Percentiles rank a stretch among this genome's conserved stretches.
Evolutionary conservation across 2,329 filamentous ascomycete species (phyloP).

Genomic region (Aspergillus novoparasiticus): DNA sequence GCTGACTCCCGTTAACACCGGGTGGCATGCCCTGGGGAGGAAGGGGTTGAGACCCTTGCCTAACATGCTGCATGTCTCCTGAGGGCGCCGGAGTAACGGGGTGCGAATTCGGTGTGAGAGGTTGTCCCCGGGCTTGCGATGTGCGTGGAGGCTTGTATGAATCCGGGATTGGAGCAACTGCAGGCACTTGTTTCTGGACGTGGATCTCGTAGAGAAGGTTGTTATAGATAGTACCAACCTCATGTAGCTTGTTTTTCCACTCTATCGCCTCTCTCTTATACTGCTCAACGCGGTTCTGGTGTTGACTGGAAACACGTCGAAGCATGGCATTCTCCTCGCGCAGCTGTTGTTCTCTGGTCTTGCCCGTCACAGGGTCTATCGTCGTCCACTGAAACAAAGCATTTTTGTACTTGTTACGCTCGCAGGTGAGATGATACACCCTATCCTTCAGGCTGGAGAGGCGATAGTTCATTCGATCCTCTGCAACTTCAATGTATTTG

Average conservation of each 20-base stretch:
- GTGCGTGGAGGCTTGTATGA: conserved; percentile 22
- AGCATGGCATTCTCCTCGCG: conserved; percentile 26
- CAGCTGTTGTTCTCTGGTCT: conserved; percentile 24
- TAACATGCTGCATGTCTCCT: background rate
- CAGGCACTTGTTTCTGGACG: conserved; percentile 19
- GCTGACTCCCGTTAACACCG: background rate
- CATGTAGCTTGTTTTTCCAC: conserved; percentile 26
- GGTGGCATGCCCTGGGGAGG: background rate
- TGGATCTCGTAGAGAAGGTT: conserved; percentile 28
- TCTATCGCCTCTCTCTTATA: conserved; percentile 30
- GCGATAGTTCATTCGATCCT: conserved; percentile 25
- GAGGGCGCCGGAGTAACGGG: background rate
- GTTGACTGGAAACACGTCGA: conserved; percentile 28
- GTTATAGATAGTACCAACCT: conserved; percentile 28
- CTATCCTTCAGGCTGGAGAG: conserved; percentile 25
- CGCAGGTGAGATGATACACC: conserved; percentile 27
- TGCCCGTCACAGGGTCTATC: conserved; percentile 32
- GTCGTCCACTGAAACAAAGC: conserved; percentile 25
- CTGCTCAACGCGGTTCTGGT: conserved; percentile 26
- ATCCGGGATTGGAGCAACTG: conserved; percentile 20
- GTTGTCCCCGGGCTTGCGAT: background rate
- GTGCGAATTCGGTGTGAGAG: background rate
- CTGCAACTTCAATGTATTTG: conserved; percentile 28
- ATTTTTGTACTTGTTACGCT: conserved; percentile 34
- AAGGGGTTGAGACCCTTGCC: background rate